phyloP scores from a whole-genome alignment of 2,329 filamentous ascomycete genomes.

The Lecanicillium sp. region DNA sequence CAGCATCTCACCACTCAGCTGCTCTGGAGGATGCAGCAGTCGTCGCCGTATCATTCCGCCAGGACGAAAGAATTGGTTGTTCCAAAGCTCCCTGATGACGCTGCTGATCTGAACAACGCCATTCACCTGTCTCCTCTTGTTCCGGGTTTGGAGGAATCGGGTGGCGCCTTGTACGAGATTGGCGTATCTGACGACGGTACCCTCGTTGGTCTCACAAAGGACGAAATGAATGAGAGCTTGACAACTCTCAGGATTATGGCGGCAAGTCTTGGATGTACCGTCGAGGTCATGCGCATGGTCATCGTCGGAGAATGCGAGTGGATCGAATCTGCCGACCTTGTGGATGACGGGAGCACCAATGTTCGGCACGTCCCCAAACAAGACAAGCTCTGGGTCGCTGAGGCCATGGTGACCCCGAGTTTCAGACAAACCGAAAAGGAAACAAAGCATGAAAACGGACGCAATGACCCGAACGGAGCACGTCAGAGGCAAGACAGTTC shows the following conservation, averaged over 20 bases:
- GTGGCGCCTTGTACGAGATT: constrained; percentile 92
- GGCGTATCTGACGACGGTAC: constrained; percentile 93
- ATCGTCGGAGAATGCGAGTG: constrained; percentile 81
- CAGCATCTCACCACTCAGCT: constrained; percentile 93
- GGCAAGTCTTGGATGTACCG: constrained; percentile 78
- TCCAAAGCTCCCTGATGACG: constrained; percentile 65
- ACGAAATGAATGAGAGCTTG: constrained; percentile 90
- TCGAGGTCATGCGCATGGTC: constrained; percentile 76
- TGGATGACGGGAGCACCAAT: constrained; percentile 21
- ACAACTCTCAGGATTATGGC: constrained; percentile 85
- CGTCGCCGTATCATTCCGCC: constrained; percentile 81
- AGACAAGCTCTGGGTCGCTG: constrained; percentile 75
- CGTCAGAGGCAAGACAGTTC: constrained; percentile 4
- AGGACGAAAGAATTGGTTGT: constrained; percentile 69
- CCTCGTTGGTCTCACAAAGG: constrained; percentile 77
- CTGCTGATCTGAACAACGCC: constrained; percentile 38
- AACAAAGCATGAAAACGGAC: constrained; percentile 9
- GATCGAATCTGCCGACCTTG: constrained; percentile 40
- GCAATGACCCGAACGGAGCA: background rate
- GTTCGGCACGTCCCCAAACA: constrained; percentile 21
- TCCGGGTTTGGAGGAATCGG: constrained; percentile 83
- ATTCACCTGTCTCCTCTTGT: constrained; percentile 53
- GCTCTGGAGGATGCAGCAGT: constrained; percentile 91
- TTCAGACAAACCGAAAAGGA: constrained; percentile 34
- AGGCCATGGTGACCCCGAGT: constrained; percentile 79